These are phyloP conservation scores for Nakazawaea peltata DNA, from an alignment of 805 yeast genomes.

Conservation along the genomic window DNA sequence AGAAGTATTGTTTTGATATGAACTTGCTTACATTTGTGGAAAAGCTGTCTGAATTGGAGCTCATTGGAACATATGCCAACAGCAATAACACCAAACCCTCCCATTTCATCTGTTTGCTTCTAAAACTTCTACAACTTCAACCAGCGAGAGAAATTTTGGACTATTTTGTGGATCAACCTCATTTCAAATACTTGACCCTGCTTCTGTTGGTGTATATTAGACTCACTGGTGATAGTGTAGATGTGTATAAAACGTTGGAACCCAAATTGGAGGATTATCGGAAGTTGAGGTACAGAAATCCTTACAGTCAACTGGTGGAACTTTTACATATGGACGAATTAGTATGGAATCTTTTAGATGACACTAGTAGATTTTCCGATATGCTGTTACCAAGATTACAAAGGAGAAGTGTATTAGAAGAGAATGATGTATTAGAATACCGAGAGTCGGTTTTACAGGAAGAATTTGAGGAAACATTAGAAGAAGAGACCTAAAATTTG, in stretches of 20 bases:
- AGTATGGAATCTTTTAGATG: slow-evolving; percentile 48
- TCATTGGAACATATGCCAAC: slow-evolving; percentile 38
- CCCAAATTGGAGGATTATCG: slow-evolving; percentile 57
- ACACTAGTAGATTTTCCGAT: slow-evolving; percentile 57
- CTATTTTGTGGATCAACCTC: slow-evolving; percentile 48
- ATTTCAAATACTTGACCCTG: slow-evolving; percentile 73
- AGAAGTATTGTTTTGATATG: slow-evolving; percentile 42
- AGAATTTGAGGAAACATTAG: slow-evolving; percentile 22
- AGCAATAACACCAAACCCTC: slow-evolving; percentile 47
- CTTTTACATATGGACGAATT: slow-evolving; percentile 65
- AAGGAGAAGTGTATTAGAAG: slow-evolving; percentile 31
- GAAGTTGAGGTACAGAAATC: slow-evolving; percentile 46
- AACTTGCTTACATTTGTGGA: slow-evolving; percentile 38
- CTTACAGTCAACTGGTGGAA: slow-evolving; percentile 26
- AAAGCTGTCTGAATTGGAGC: slow-evolving; percentile 31
- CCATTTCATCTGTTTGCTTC: slow-evolving; percentile 67
- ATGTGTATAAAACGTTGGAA: slow-evolving; percentile 45
- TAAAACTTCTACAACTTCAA: slow-evolving; percentile 68
- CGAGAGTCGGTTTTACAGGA: slow-evolving; percentile 28
- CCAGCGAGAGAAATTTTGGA: slow-evolving; percentile 54
- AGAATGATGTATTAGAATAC: slow-evolving; percentile 30
- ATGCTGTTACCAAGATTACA: slow-evolving; percentile 61
- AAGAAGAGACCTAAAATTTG: slow-evolving; percentile 5
- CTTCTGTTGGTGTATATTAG: slow-evolving; percentile 61
- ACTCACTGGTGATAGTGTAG: slow-evolving; percentile 32